Base-by-base conservation (phyloP, 176 grass and related monocot species). In the Puccinellia tenuiflora region DNA sequence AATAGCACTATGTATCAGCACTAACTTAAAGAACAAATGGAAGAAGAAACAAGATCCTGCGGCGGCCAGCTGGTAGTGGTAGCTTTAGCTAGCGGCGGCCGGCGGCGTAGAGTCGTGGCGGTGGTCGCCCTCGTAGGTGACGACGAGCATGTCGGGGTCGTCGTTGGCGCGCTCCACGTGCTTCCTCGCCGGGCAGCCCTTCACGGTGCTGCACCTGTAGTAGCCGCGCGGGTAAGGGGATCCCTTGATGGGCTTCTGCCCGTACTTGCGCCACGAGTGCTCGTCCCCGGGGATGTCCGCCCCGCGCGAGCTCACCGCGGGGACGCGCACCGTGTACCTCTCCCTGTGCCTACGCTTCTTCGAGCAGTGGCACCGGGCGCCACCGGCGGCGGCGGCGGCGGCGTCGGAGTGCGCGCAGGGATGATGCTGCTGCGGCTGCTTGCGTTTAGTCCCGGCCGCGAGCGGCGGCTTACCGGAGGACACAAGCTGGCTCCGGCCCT, bases 81-180 rank as follows among this genome's bases (percentile, higher is more conserved):
- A n/a, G 22, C 38, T 54, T 26, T 11, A 45, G 17, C 42, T 39
- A 22, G 11, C 42, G 47, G 10, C 71, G 29, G 3, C 37, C 9
- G 18, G 5, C 35, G 25, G 1, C 7, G 69, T 8, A 15, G 84
- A 37, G 60, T 84, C 54, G 71, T 98, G 95, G 47, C 84, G 61
- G 79, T 98, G 95, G 17, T 93, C 92, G 26, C 79, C 90, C 28
- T 98, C 92, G 64, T 98, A 98, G 35, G 92, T 95, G 57, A 98
- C 95, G 76, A 94, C 20, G 35, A 95, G 92, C 72, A 83, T 88
- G 73, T 82, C 21, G 5, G 95, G 95, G 46, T 95, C 92, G 75
- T 88, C 90, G 83, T 83, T 82, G 55, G 89, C 95, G 83, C 90
- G 85, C 88, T 98, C 95, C 3, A 98, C 95, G 71, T 95, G 95